These are phyloP conservation scores for Penicillium arizonense DNA, from an alignment of 495 filamentous ascomycete genomes.

Conservation along the genomic window DNA sequence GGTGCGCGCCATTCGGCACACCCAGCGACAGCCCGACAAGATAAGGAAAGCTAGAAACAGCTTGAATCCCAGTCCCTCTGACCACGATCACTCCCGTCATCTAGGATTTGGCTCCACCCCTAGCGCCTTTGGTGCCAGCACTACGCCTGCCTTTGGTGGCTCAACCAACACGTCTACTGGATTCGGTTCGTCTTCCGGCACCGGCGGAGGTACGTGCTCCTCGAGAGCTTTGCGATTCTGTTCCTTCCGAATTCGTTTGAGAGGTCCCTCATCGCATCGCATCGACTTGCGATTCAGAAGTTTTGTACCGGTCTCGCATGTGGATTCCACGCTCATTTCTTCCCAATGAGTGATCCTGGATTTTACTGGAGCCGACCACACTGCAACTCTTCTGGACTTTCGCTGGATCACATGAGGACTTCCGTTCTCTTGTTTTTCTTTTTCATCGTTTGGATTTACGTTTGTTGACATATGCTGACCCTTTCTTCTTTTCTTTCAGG, in stretches of 20 bases:
- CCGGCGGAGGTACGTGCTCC: conserved; percentile 55
- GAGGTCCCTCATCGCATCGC: neutral
- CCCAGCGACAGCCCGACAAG: conserved; percentile 37
- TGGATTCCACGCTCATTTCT: neutral
- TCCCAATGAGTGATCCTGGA: neutral
- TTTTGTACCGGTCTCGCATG: neutral
- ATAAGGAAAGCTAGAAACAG: conserved; percentile 37
- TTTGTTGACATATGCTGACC: conserved; percentile 16
- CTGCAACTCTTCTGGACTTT: conserved; percentile 4
- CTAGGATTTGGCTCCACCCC: conserved; percentile 60
- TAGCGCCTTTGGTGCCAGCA: conserved; percentile 29
- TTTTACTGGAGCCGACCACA: neutral
- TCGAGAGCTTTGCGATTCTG: conserved; percentile 32
- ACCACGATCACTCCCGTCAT: conserved; percentile 43
- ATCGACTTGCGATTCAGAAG: neutral
- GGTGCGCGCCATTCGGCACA: conserved; percentile 26
- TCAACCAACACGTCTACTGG: conserved; percentile 44
- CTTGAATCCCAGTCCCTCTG: conserved; percentile 38
- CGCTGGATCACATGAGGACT: conserved; percentile 14
- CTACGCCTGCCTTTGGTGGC: conserved; percentile 11
- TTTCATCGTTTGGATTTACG: conserved; percentile 5
- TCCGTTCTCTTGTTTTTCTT: conserved; percentile 16
- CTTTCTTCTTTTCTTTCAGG: conserved; percentile 21
- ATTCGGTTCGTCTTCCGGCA: conserved; percentile 58
- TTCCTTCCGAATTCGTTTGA: conserved; percentile 12